Percentiles rank a stretch among this genome's conserved stretches.
Conservation (phyloP, 768 basidiomycete species). For the Boletus bicolor region DNA sequence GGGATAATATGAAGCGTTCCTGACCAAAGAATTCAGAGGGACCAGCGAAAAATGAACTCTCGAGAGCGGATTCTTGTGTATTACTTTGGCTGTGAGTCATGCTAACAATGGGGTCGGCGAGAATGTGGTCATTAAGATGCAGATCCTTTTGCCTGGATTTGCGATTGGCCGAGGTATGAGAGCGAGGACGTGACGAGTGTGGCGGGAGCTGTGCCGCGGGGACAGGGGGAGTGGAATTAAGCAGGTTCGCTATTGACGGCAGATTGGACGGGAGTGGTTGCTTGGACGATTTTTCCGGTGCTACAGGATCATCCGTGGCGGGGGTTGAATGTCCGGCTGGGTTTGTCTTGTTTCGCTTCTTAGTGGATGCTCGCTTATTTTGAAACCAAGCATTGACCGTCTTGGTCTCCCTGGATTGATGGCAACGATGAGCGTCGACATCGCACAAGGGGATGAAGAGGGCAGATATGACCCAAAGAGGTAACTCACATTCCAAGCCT, state of each 20-base stretch:
- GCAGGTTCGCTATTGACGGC: conserved; percentile 38
- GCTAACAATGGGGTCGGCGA: conserved; percentile 19
- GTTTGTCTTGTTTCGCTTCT: conserved; percentile 58
- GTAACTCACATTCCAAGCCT: conserved; percentile 69
- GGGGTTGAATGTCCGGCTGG: conserved; percentile 31
- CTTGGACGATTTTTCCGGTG: conserved; percentile 24
- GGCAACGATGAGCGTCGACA: conserved; percentile 10
- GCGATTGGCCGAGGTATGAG: conserved; percentile 25
- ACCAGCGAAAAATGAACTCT: conserved; percentile 32
- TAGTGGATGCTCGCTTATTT: conserved; percentile 80
- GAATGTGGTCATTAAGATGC: conserved; percentile 28
- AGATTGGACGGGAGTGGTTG: conserved; percentile 30
- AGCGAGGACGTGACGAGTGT: conserved; percentile 24
- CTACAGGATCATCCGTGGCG: conserved; percentile 24
- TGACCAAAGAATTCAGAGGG: conserved; percentile 30
- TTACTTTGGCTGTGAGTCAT: conserved; percentile 4
- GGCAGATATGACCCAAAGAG: conserved; percentile 25
- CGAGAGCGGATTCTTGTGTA: conserved; percentile 21
- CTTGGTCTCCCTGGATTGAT: conserved; percentile 66
- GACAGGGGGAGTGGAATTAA: conserved; percentile 34
- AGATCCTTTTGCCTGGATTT: conserved; percentile 33
- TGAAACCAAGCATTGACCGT: conserved; percentile 87
- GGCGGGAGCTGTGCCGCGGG: conserved; percentile 20
- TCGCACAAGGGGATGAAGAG: conserved; percentile 5
- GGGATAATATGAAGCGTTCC: conserved; percentile 32